These are phyloP conservation scores for Erysimum pusillum DNA, from an alignment of 441 rosid genomes.

Conservation along the genomic window DNA sequence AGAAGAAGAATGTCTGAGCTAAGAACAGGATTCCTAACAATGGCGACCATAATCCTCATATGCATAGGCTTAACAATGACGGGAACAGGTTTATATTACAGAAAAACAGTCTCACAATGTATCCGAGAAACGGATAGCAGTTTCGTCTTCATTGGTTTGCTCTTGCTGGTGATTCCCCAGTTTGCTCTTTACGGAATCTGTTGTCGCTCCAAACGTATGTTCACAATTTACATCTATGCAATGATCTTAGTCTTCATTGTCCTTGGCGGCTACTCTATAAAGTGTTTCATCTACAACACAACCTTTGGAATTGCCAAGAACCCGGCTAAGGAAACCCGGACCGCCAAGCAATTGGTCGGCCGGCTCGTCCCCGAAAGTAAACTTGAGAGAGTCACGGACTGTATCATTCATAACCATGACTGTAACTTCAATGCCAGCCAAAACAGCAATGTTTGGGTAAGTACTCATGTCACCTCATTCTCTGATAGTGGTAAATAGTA, in stretches of 20 bases:
- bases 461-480: background rate
- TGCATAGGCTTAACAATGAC: slow-evolving; percentile 38
- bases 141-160: slow-evolving; percentile 29
- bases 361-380: slow-evolving; percentile 30
- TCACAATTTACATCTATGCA: slow-evolving; percentile 29
- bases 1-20: slow-evolving; percentile 36
- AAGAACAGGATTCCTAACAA: slow-evolving; percentile 38
- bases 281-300: slow-evolving; percentile 36
- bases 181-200: slow-evolving; percentile 41
- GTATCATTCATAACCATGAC: slow-evolving; percentile 38
- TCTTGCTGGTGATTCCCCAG: slow-evolving; percentile 39
- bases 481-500: background rate
- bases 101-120: slow-evolving; percentile 26
- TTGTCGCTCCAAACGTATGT: slow-evolving; percentile 36
- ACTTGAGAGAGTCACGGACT: slow-evolving; percentile 3
- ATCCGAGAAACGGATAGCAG: slow-evolving; percentile 26
- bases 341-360: slow-evolving; percentile 35
- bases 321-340: slow-evolving; percentile 34
- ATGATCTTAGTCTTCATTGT: slow-evolving; percentile 31
- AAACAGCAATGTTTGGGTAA: slow-evolving; percentile 49
- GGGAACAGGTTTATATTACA: slow-evolving; percentile 40
- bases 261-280: slow-evolving; percentile 33
- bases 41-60: slow-evolving; percentile 37
- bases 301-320: slow-evolving; percentile 42
- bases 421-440: slow-evolving; percentile 41